Evolutionary conservation across 1,139 yeast genomes (phyloP).

Genomic region (Sugiyamaella xylanicola): DNA sequence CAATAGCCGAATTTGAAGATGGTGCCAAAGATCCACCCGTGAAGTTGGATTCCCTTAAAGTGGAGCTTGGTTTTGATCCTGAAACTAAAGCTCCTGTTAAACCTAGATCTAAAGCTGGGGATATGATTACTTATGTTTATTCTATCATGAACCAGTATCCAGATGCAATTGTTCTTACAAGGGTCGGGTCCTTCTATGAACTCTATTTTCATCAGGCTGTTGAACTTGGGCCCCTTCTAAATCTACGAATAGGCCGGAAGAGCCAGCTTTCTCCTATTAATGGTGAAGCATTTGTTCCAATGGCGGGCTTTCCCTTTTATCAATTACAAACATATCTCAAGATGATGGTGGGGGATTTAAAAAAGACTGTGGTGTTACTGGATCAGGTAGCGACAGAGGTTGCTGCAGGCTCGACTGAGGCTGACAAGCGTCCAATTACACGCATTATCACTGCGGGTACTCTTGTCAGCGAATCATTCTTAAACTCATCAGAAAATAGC

Average conservation of each 20-base stretch:
- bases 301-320: slow-evolving; percentile 87
- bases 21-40: not conserved
- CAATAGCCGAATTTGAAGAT: slow-evolving; percentile 1
- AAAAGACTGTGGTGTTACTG: slow-evolving; percentile 73
- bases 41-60: slow-evolving; percentile 4
- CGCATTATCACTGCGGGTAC: slow-evolving; percentile 93
- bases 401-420: slow-evolving; percentile 29
- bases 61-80: slow-evolving; percentile 10
- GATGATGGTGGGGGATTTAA: slow-evolving; percentile 67
- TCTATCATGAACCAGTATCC: slow-evolving; percentile 55
- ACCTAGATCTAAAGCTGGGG: slow-evolving; percentile 16
- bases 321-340: slow-evolving; percentile 75
- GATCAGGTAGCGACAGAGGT: slow-evolving; percentile 55
- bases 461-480: slow-evolving; percentile 78
- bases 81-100: not conserved
- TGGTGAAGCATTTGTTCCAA: slow-evolving; percentile 60
- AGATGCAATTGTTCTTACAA: slow-evolving; percentile 77
- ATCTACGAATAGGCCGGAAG: slow-evolving; percentile 58
- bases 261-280: slow-evolving; percentile 29
- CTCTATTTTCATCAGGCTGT: slow-evolving; percentile 87
- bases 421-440: slow-evolving; percentile 65
- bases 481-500: slow-evolving; percentile 72
- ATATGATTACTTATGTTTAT: slow-evolving; percentile 36
- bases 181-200: slow-evolving; percentile 88
- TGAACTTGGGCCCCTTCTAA: slow-evolving; percentile 67